Base-by-base conservation (phyloP, 2,329 filamentous ascomycete genomes). In the Aureobasidium leucospermi region DNA sequence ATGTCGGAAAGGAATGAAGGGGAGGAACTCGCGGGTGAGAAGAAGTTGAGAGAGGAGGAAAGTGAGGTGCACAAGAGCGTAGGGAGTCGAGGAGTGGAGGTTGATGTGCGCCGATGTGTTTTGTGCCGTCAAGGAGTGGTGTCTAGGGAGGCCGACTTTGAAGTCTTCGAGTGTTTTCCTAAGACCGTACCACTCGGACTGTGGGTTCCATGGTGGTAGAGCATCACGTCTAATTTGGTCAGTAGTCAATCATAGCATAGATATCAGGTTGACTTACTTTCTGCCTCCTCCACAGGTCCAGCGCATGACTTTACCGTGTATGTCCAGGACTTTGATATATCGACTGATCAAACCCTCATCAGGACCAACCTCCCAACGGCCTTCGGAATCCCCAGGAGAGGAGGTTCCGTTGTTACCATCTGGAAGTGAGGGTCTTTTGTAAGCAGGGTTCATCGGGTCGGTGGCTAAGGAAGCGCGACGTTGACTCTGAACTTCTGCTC, bases 81-180 rank as follows among this genome's bases (percentile, higher is more conserved):
- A 90, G 7, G 81, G 79, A 47, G 84, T 85, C 1, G 83, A 83
- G 1, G 82, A 83, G 43, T 83, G 79, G 58, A 83, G 79, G 62
- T 82, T 83, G 65, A 87, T 84, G 66, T 89, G 85, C 28, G 81
- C 83, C 65, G 83, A 81, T 45, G 85, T 85, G 67, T 88, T 89
- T 42, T 78, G 77, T 6, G 78, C 73, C 1, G 80, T 85, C 55
- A 87, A 78, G 1, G 75, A 80, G 47, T 87, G 81, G 6, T 80
- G 77, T 19, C 74, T 72, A 0, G 85, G 85, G 0, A 89, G 75
- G 8, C 68, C 73, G 63, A 71, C 71, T 64, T 81, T 81, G 67
- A 87, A 85, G 0, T 71, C 68, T 5, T 78, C 72, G 5, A 88
- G 76, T 39, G 78, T 75, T 23, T 73, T 68, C 1, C 78, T 76